phyloP scores from a whole-genome alignment of 2,329 filamentous ascomycete species.

The Fusarium stilboides region DNA sequence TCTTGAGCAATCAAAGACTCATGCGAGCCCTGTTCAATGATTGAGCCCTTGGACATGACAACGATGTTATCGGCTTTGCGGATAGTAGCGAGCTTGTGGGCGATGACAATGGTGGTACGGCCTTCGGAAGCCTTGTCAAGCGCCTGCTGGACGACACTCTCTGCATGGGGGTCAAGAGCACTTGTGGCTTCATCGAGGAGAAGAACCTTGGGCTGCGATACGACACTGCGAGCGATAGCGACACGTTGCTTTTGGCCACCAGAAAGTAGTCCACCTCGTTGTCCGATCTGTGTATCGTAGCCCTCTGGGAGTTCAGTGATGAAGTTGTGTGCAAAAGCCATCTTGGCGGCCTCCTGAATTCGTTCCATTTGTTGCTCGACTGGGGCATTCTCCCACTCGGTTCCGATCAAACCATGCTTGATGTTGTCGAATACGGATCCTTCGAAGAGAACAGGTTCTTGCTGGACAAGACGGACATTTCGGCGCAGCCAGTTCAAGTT shows the following conservation, averaged over 20 bases:
- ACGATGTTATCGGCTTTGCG: conserved; percentile 53
- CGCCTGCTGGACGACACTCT: conserved; percentile 67
- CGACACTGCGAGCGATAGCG: conserved; percentile 75
- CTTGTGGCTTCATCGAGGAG: conserved; percentile 78
- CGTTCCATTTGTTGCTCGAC: conserved; percentile 60
- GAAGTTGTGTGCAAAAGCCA: conserved; percentile 67
- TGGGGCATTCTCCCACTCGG: conserved; percentile 56
- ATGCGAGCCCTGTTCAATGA: conserved; percentile 55
- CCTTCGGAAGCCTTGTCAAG: conserved; percentile 67
- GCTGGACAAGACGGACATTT: conserved; percentile 58
- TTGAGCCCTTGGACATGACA: conserved; percentile 48
- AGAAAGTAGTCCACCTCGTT: conserved; percentile 74
- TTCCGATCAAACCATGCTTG: conserved; percentile 63
- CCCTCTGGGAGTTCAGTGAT: conserved; percentile 63
- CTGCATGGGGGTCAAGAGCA: conserved; percentile 62
- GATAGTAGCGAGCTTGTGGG: conserved; percentile 66
- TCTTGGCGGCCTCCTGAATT: conserved; percentile 63
- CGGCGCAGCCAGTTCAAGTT: conserved; percentile 59
- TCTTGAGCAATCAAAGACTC: conserved; percentile 65
- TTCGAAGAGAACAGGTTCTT: conserved; percentile 63
- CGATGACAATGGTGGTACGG: conserved; percentile 75
- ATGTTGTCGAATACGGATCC: conserved; percentile 70
- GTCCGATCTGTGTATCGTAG: conserved; percentile 71
- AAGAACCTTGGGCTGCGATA: conserved; percentile 72
- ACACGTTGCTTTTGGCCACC: conserved; percentile 77